Evolutionary conservation across 1,284 basidiomycete species (phyloP).

Genomic region (Papiliotrema nemorosa): DNA sequence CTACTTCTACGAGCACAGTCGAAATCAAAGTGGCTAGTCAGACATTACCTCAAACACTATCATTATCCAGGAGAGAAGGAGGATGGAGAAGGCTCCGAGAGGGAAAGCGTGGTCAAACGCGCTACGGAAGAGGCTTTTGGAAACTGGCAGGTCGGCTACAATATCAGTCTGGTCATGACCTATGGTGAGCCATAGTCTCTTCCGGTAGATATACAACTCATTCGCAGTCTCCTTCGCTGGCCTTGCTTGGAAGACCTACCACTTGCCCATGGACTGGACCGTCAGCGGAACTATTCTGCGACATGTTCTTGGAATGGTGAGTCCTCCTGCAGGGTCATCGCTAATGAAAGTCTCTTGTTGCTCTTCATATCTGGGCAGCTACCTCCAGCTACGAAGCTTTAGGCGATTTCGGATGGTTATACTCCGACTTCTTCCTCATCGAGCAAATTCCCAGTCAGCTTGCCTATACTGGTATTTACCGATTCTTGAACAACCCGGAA

Average conservation of each 20-base stretch:
- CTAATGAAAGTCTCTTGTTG: slow-evolving; percentile 67
- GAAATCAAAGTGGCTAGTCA: slow-evolving; percentile 79
- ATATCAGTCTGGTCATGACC: slow-evolving; percentile 89
- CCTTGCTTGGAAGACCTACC: slow-evolving; percentile 83
- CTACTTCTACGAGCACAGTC: slow-evolving; percentile 78
- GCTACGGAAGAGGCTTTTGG: slow-evolving; percentile 87
- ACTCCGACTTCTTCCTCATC: slow-evolving; percentile 96
- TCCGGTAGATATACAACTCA: slow-evolving; percentile 6
- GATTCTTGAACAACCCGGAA: slow-evolving; percentile 96
- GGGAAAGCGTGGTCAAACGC: slow-evolving; percentile 54
- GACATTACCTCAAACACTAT: slow-evolving; percentile 90
- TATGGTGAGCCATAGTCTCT: slow-evolving; percentile 62
- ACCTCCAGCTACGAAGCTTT: slow-evolving; percentile 87
- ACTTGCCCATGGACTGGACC: slow-evolving; percentile 74
- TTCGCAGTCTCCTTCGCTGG: slow-evolving; percentile 70
- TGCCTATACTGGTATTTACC: slow-evolving; percentile 94
- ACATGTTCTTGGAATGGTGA: slow-evolving; percentile 76
- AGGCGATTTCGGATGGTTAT: slow-evolving; percentile 95
- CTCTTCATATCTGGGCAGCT: slow-evolving; percentile 87
- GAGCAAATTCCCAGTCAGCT: slow-evolving; percentile 81
- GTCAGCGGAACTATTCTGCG: slow-evolving; percentile 84
- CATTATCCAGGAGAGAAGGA: slow-evolving; percentile 59
- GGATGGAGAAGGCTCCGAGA: slow-evolving; percentile 19
- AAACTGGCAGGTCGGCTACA: slow-evolving; percentile 94
- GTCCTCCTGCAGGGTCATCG: slow-evolving; percentile 37